Base-by-base conservation (phyloP, 768 basidiomycete species). In the Leccinellum albellum region DNA sequence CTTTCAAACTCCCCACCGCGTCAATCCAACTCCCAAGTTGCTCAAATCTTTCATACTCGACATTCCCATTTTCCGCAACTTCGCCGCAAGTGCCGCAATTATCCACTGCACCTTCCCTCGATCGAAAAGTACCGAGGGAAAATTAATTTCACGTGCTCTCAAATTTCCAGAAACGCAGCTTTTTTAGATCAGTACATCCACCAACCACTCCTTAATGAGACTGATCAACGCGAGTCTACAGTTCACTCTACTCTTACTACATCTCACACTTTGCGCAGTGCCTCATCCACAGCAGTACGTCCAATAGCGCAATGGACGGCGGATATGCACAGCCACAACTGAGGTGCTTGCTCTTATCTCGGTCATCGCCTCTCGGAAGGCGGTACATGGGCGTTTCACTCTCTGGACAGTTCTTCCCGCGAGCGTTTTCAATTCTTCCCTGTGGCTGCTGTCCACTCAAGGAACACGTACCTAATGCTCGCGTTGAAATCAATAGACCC, bases 381-480 rank as follows among this genome's bases (percentile, higher is more conserved):
- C 26, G 15, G 3, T 46, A 46, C 45, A n/a, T 46, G 24, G 24
- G 12, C 24, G 24, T 17, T 13, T 14, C 24, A 45, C 13, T 21
- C 48, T n/a, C n/a, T n/a, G n/a, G n/a, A n/a, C 47, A 29, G 15
- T 29, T 33, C 60, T 26, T 66, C 66, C 66, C 66, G 66, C 66
- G 66, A 66, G n/a, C 9, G 46, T 63, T 51, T 51, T 20, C 51
- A 21, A 33, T 9, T 35, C 5, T 40, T 58, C 20, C 46, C 17
- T 23, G 4, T 62, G 37, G 23, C 15, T 49, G 40, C n/a, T 40
- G 10, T 47, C 57, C n/a, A 49, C 42, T 3, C 3, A 48, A 46
- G 45, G 14, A 46, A 42, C n/a, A 12, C 9, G 20, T 28, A 4
- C 29, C 46, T 26, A 13, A 10, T 14, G 28, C 17, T 46, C 31